Conservation (phyloP, 495 filamentous ascomycete genomes). For the Tuber microsphaerosporum region DNA sequence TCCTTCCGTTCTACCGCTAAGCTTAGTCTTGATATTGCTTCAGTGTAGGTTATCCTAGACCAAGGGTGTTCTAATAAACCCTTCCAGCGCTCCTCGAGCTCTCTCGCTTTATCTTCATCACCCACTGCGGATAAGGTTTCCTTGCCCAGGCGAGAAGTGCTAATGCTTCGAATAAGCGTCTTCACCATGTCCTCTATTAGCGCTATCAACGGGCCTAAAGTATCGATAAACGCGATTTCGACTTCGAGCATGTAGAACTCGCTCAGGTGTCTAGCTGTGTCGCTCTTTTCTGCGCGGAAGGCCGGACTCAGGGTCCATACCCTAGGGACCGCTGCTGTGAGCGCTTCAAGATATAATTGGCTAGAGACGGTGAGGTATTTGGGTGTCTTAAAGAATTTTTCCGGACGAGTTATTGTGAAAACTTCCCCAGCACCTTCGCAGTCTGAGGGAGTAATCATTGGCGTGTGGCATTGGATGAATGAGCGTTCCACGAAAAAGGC, state of each 20-base stretch:
- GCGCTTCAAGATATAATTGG: constrained; percentile 88
- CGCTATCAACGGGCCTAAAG: constrained; percentile 63
- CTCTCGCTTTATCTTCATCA: constrained; percentile 33
- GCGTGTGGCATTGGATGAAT: constrained; percentile 84
- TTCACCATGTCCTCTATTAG: constrained; percentile 71
- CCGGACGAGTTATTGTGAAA: constrained; percentile 58
- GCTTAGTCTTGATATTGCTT: constrained; percentile 64
- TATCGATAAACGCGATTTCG: constrained; percentile 70
- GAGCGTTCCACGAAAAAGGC: constrained; percentile 60
- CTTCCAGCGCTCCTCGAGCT: constrained; percentile 62
- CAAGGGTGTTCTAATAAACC: constrained; percentile 58
- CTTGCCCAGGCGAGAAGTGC: constrained; percentile 52
- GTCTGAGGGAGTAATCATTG: constrained; percentile 92
- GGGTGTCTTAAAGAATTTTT: constrained; percentile 69
- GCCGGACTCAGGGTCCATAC: constrained; percentile 93
- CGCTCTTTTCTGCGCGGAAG: constrained; percentile 89
- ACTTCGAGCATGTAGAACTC: constrained; percentile 99
- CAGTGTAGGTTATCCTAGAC: constrained; percentile 78
- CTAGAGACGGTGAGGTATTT: constrained; percentile 95
- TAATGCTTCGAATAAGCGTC: constrained; percentile 52
- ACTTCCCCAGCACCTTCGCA: constrained; percentile 96
- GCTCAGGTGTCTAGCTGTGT: constrained; percentile 87
- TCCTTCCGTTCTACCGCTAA: constrained; percentile 49
- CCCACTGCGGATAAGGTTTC: constrained; percentile 50
- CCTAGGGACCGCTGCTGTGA: constrained; percentile 76